Conservation (phyloP, 2,329 filamentous ascomycete genomes). For the Xenosphaeropsis pyriputrescens region DNA sequence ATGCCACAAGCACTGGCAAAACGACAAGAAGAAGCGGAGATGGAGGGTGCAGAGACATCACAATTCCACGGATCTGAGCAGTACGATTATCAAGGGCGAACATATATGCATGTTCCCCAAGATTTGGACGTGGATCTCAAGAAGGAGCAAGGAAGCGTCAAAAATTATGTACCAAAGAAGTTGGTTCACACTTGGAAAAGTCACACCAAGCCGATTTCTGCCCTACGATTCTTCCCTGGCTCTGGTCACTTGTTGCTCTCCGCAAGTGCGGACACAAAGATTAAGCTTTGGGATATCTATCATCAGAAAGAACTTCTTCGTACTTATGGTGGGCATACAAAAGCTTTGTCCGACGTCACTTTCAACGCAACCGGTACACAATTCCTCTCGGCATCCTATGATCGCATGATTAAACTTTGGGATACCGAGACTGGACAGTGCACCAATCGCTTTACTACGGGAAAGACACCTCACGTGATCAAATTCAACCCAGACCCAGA, state of each 20-base stretch:
- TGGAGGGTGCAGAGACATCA: conserved; percentile 60
- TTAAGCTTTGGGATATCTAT: conserved; percentile 92
- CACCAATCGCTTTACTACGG: conserved; percentile 76
- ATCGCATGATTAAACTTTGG: conserved; percentile 95
- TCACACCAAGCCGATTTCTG: conserved; percentile 73
- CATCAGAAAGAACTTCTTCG: conserved; percentile 78
- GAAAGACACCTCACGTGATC: conserved; percentile 89
- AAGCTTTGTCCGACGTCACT: conserved; percentile 77
- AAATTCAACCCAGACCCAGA: conserved; percentile 77
- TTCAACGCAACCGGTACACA: conserved; percentile 73
- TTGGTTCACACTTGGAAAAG: conserved; percentile 80
- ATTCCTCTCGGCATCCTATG: conserved; percentile 85
- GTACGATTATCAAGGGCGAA: conserved; percentile 87
- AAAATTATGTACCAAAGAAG: conserved; percentile 93
- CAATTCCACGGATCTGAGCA: conserved; percentile 74
- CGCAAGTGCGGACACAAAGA: conserved; percentile 75
- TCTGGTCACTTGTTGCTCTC: conserved; percentile 84
- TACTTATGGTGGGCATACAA: conserved; percentile 82
- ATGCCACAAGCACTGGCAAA: conserved; percentile 36
- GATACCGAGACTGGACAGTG: conserved; percentile 92
- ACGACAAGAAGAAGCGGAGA: conserved; percentile 29
- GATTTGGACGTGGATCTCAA: conserved; percentile 75
- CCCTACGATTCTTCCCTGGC: conserved; percentile 75
- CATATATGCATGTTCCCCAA: conserved; percentile 95
- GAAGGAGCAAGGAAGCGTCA: conserved; percentile 65